These are phyloP conservation scores for Colletotrichum cereale DNA, from an alignment of 2,329 filamentous ascomycete genomes.

Conservation along the genomic window DNA sequence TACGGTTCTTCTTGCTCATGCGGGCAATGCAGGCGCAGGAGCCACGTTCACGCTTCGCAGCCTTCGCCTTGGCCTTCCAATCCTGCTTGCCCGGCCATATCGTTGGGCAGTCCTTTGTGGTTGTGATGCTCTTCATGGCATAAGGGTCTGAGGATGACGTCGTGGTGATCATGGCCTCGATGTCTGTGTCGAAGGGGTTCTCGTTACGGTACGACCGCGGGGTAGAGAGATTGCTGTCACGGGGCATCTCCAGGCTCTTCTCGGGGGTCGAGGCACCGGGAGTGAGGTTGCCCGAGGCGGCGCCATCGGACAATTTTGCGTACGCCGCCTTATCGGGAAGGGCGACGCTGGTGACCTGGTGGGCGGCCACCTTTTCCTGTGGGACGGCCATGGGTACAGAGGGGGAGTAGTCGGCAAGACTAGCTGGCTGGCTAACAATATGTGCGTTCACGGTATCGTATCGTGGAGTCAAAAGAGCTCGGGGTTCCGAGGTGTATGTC, in stretches of 20 bases:
- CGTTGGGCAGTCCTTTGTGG: conserved; percentile 61
- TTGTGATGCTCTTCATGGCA: conserved; percentile 50
- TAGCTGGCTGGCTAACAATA: conserved; percentile 22
- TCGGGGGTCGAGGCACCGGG: conserved; percentile 41
- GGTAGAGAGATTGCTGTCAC: conserved; percentile 57
- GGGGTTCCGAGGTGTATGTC: conserved; percentile 3
- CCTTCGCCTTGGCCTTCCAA: conserved; percentile 71
- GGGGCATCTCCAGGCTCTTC: conserved; percentile 47
- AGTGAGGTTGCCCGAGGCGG: conserved; percentile 26
- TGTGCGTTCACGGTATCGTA: not conserved
- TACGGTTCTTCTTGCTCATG: conserved; percentile 66
- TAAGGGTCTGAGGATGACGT: conserved; percentile 48
- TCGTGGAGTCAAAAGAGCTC: not conserved
- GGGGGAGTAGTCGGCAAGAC: not conserved
- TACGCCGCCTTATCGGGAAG: conserved; percentile 37
- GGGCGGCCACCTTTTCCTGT: conserved; percentile 30
- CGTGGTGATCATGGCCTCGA: conserved; percentile 64
- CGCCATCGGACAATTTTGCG: conserved; percentile 17
- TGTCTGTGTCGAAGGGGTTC: conserved; percentile 70
- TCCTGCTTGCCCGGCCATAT: conserved; percentile 72
- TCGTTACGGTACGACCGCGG: conserved; percentile 56
- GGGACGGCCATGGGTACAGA: conserved; percentile 23
- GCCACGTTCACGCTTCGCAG: conserved; percentile 63
- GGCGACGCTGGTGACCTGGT: conserved; percentile 27
- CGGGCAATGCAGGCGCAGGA: conserved; percentile 66